Evolutionary conservation across 192 early-diverging fungal genomes (phyloP).

Genomic region (Coemansia sp.): DNA sequence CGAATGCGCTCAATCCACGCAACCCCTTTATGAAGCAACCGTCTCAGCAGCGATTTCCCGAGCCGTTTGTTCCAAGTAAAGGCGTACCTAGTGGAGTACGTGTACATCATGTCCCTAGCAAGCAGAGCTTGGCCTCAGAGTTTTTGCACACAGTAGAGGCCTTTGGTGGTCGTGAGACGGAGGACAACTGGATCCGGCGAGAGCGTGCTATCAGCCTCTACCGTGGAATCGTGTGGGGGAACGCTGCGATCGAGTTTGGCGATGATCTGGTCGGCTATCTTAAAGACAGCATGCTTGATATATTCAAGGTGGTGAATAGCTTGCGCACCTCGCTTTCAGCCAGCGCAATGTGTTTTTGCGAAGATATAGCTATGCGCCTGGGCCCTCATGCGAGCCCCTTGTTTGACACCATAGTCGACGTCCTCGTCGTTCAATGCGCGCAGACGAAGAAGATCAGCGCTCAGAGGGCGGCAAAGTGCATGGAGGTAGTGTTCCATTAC

Average conservation of each 20-base stretch:
- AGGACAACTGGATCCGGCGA: conserved; percentile 49
- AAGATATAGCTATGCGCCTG: conserved; percentile 43
- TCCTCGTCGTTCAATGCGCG: conserved; percentile 38
- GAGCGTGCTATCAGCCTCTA: conserved; percentile 43
- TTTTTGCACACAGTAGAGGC: conserved; percentile 26
- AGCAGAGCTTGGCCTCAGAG: conserved; percentile 26
- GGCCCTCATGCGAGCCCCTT: conserved; percentile 36
- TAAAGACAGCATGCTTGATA: conserved; percentile 32
- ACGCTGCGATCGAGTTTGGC: conserved; percentile 37
- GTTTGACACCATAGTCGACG: conserved; percentile 36
- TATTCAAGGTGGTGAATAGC: conserved; percentile 42
- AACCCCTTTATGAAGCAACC: conserved; percentile 23
- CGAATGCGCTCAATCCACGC: conserved; percentile 16
- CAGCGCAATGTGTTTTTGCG: conserved; percentile 39
- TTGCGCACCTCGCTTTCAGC: conserved; percentile 49
- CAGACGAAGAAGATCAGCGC: conserved; percentile 52
- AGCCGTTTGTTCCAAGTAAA: conserved; percentile 31
- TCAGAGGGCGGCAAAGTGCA: conserved; percentile 36
- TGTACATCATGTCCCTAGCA: conserved; percentile 37
- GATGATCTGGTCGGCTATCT: conserved; percentile 34
- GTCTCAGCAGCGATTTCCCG: conserved; percentile 21
- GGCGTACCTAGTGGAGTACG: conserved; percentile 28
- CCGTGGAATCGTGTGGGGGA: conserved; percentile 52
- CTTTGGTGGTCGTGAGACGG: conserved; percentile 46
- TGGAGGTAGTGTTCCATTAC: conserved; percentile 28